Base-by-base conservation (phyloP, 345 rosid genomes). In the Citrus reticulata region DNA sequence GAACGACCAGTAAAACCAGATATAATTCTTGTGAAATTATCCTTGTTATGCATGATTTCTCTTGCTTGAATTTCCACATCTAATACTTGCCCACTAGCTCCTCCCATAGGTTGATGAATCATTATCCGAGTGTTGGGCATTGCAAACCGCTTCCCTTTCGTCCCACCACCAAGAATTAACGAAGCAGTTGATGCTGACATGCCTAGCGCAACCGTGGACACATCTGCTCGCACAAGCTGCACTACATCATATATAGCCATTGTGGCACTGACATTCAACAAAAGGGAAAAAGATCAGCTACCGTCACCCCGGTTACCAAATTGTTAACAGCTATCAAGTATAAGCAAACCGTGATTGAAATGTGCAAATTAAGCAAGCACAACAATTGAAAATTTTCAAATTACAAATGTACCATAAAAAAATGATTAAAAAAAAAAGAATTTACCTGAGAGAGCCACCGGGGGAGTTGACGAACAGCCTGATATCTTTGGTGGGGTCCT, bases 81-180 rank as follows among this genome's bases (percentile, higher is more conserved):
- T 25, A 86, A 85, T 55, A 91, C 97, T 81, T 91, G 93, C 74
- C 99, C 99, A 57, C 97, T 91, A 42, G 94, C 95, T 60, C 97
- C 98, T 79, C 99, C 98, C 66, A 90, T 89, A 0, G 99, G 99
- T 62, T 93, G 99, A 83, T 94, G 97, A 68, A 96, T 88, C 99
- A 96, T 96, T 77, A 96, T 89, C 78, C 98, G 88, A 0, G 99
- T 81, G 78, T 94, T 94, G 76, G 99, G 98, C 99, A 96, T 96
- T 0, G 98, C 94, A 75, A 93, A 83, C 34, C 98, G 97, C 88
- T 96, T 96, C 60, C 99, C 99, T 84, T 91, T 94, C 58, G 94
- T 85, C 9, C 99, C 99, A 46, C 95, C 98, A 58, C 97, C 98
- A 67, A 96, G 98, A 77, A 96, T 91, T 35, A 96, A 74, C 27